Base-by-base conservation (phyloP, 805 yeast species). In the Phaffomyces opuntiae region DNA sequence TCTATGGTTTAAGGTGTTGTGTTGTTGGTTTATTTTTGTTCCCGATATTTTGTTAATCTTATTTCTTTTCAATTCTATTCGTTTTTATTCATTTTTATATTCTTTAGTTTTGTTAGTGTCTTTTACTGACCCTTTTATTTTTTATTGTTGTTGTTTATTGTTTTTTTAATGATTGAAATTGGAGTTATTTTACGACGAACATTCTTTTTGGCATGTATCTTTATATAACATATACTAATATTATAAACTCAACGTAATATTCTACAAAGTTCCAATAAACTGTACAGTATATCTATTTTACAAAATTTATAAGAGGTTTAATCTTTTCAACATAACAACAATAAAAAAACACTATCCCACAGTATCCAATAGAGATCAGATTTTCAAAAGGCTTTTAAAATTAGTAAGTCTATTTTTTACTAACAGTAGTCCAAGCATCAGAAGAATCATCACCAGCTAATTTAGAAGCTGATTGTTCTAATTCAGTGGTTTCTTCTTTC, bases 361-460 rank as follows among this genome's bases (percentile, higher is more conserved):
- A 29, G 31, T 29, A 29, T 29, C 14, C 14, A 14, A 29, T 14
- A 29, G 31, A 29, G 13, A 29, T 11, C 31, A 29, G 31, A 8
- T 29, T 29, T 13, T 29, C 13, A 29, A 11, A 3, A 29, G 7
- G 3, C 6, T 5, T 13, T 9, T 29, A 2, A 3, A 29, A 4
- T n/a, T n/a, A n/a, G n/a, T n/a, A n/a, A 16, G 16, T 16, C 29
- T 43, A 48, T 60, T 69, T 70, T 55, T 70, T 68, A 55, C 67
- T 67, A 42, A 73, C 76, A 53, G 66, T 67, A 57, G 69, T 70
- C 80, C 79, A 74, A 17, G 70, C 40, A 11, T 46, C 74, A 41
- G 63, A 69, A 43, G 56, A 62, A 27, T 59, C 64, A 42, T 57
- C 64, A 43, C 74, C 67, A 36, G 69, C 49, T 52, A 75, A 60